Evolutionary conservation across 2,329 filamentous ascomycete genomes (phyloP), one percentile per base, ranked within the genome.

Genomic region (Cryphonectria naterciae): DNA sequence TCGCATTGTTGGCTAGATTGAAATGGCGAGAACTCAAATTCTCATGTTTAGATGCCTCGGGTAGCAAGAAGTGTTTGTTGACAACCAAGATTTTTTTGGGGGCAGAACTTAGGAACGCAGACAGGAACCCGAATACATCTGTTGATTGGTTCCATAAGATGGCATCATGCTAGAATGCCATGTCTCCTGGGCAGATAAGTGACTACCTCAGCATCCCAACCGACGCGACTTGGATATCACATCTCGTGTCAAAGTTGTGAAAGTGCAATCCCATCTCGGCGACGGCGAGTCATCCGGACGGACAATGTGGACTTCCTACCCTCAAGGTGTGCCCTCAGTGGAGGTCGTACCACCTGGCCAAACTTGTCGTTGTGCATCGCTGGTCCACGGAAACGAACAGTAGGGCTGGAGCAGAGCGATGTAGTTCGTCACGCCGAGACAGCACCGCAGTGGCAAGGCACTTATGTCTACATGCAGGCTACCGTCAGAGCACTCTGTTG

Each of bases 321-420:
- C 22, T 43, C 39, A 7, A 17, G 61, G 19, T 46, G 13, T 46
- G 32, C n/a, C 39, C 17, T 22, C n/a, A 28, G 4, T 64, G 37
- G n/a, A 43, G 60, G 4, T 61, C 22, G 19, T 39, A 39, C 22
- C 39, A 54, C n/a, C 65, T 61, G n/a, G 41, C 54, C 54, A 60
- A 39, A 32, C 32, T 46, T 17, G 35, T 60, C 52, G 52, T 32
- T 10, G 54, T 67, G 65, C 65, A 67, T 67, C 13, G 25, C 65
- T 39, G 35, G n/a, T n/a, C 19, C 43, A n/a, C 41, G 62, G 62
- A 37, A 69, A 60, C 37, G 39, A 49, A 46, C 52, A 60, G 11
- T 61, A 65, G 52, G 61, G 49, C 37, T 60, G 62, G 62, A 28
- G 52, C 17, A 35, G 41, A 15, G 39, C 52, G 25, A 60, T 19